Evolutionary conservation across 345 rosid species (phyloP).

Genomic region (Eucalyptus pauciflora): DNA sequence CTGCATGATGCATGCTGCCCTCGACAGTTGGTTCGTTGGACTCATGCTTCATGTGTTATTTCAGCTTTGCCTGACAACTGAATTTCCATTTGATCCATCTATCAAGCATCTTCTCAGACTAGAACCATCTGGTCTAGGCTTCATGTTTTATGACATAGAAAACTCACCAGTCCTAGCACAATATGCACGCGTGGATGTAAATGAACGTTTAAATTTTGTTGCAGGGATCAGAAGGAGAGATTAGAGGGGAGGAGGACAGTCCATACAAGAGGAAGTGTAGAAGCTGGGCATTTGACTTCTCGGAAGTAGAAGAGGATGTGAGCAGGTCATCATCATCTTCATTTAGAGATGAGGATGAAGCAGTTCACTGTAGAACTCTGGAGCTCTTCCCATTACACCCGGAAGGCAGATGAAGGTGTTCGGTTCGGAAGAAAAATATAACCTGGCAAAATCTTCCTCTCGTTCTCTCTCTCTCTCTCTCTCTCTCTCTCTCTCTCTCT

Average conservation of each 20-base stretch:
- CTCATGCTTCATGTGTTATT: neutral
- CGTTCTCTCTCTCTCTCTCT: neutral
- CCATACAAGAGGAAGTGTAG: constrained; percentile 82
- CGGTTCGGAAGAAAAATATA: neutral
- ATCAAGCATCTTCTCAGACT: neutral
- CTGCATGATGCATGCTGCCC: neutral
- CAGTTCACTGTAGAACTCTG: constrained; percentile 50
- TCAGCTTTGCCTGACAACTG: neutral
- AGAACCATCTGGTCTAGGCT: neutral
- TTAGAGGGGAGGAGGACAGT: constrained; percentile 35
- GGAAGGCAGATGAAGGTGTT: constrained; percentile 46
- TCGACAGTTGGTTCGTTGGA: neutral
- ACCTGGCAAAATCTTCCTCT: neutral
- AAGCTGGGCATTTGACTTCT: constrained; percentile 70
- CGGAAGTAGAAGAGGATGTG: constrained; percentile 38
- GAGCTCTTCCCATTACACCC: constrained; percentile 98
- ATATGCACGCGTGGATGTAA: neutral
- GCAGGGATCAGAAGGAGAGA: neutral
- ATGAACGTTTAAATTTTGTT: neutral
- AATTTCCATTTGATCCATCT: constrained; percentile 11
- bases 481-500: neutral
- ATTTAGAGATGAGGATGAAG: constrained; percentile 13
- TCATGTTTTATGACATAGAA: neutral
- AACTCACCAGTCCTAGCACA: neutral
- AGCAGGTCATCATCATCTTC: neutral